These are phyloP conservation scores for Prunus yedoensis DNA, from an alignment of 331 rosid genomes.

Conservation along the genomic window DNA sequence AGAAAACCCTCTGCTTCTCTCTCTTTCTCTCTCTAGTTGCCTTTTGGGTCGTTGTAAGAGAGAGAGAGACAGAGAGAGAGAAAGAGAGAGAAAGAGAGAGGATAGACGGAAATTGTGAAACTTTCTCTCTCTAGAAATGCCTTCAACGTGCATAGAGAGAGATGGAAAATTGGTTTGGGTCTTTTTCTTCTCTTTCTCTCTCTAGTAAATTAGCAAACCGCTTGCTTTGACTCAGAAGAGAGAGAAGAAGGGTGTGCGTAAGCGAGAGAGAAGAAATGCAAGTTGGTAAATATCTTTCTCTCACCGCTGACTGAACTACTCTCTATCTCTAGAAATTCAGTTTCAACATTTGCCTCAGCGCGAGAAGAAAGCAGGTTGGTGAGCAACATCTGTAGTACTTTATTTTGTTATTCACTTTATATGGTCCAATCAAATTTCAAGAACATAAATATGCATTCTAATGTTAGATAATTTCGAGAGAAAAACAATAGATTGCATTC, in stretches of 20 bases:
- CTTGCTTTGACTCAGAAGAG: neutral
- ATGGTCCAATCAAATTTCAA: too few relatives aligned
- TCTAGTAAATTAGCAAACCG: too few relatives aligned
- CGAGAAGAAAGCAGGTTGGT: too few relatives aligned
- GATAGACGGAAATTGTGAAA: conserved; percentile 2
- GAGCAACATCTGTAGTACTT: too few relatives aligned
- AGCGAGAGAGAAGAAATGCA: neutral
- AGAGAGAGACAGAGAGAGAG: neutral
- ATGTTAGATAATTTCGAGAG: too few relatives aligned
- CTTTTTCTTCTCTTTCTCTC: neutral
- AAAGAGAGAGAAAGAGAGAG: neutral
- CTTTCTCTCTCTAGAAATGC: conserved; percentile 35
- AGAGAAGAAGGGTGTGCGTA: conserved; percentile 10
- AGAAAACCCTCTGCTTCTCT: conserved; percentile 7
- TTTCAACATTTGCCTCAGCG: too few relatives aligned
- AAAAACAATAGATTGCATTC: too few relatives aligned
- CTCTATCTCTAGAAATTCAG: too few relatives aligned
- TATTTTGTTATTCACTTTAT: too few relatives aligned
- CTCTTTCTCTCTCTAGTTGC: conserved; percentile 1
- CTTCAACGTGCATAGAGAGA: conserved; percentile 28
- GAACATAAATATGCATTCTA: too few relatives aligned
- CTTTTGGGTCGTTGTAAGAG: conserved; percentile 2
- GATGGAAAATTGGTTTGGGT: conserved; percentile 33
- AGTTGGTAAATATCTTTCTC: too few relatives aligned
- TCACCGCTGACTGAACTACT: too few relatives aligned